Evolutionary conservation across 805 yeast species (phyloP).

Genomic region (Barnettozyma californica): DNA sequence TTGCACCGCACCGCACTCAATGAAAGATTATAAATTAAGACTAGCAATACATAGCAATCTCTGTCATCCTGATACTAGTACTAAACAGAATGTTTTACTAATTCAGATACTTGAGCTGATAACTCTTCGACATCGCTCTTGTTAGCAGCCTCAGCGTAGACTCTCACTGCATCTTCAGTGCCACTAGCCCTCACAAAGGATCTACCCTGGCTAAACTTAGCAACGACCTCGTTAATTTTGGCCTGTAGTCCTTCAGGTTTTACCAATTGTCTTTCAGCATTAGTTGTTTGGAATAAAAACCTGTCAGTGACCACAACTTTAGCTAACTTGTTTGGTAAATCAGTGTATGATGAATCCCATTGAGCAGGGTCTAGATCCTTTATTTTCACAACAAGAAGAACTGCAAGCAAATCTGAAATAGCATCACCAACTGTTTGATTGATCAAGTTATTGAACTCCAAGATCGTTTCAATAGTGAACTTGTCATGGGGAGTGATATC

Average conservation of each 20-base stretch:
- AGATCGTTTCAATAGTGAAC: slow-evolving; percentile 48
- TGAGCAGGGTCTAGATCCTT: slow-evolving; percentile 53
- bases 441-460: slow-evolving; percentile 62
- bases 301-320: slow-evolving; percentile 85
- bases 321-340: slow-evolving; percentile 79
- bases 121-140: slow-evolving; percentile 42
- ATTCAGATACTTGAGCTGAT: slow-evolving; percentile 33
- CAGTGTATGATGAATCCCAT: slow-evolving; percentile 77
- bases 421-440: slow-evolving; percentile 99
- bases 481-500: slow-evolving; percentile 40
- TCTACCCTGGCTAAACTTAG: slow-evolving; percentile 55
- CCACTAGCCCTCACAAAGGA: slow-evolving; percentile 96
- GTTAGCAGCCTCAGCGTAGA: slow-evolving; percentile 83
- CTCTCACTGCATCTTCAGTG: slow-evolving; percentile 95
- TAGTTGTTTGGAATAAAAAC: slow-evolving; percentile 70
- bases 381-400: slow-evolving; percentile 56
- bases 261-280: slow-evolving; percentile 81
- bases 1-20: too few species aligned
- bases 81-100: slow-evolving; percentile 27
- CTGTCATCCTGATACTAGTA: neutral
- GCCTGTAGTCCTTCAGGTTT: slow-evolving; percentile 76
- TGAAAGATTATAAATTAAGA: too few species aligned
- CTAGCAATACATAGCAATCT: too few species aligned
- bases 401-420: slow-evolving; percentile 81
- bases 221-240: slow-evolving; percentile 61